Conservation (phyloP, 2,329 filamentous ascomycete genomes). For the Pyrenophora teres region DNA sequence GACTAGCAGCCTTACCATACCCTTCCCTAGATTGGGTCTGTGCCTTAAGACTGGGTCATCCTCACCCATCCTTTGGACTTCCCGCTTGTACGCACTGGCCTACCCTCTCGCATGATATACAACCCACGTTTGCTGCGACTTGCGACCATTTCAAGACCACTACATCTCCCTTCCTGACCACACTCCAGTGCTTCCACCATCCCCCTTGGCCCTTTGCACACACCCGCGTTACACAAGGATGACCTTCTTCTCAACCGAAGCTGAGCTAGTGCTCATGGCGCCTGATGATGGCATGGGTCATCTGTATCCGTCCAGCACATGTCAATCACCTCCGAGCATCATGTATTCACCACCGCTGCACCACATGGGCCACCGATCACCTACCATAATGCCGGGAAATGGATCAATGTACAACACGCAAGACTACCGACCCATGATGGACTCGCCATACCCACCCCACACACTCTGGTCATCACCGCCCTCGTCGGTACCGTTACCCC, state of each 20-base stretch:
- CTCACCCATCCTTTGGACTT: constrained; percentile 33
- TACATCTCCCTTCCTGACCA: constrained; percentile 15
- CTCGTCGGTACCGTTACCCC: constrained; percentile 33
- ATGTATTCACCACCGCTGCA: constrained; percentile 46
- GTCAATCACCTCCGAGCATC: constrained; percentile 46
- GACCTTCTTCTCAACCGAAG: constrained; percentile 44
- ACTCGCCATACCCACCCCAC: constrained; percentile 42
- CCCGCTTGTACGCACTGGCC: constrained; percentile 38
- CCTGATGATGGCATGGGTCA: constrained; percentile 42
- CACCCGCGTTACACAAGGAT: constrained; percentile 30
- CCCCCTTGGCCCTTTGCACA: constrained; percentile 7
- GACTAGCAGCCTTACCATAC: constrained; percentile 38
- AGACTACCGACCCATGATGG: constrained; percentile 37
- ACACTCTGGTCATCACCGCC: constrained; percentile 39
- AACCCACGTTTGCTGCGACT: constrained; percentile 30
- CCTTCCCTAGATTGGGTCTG: constrained; percentile 35
- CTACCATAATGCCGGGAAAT: constrained; percentile 29
- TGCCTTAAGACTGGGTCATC: constrained; percentile 38
- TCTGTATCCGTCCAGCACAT: constrained; percentile 44
- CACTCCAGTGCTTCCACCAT: constrained; percentile 10
- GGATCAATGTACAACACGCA: constrained; percentile 37
- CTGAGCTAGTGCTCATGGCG: constrained; percentile 44
- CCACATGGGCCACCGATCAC: constrained; percentile 34
- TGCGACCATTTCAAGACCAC: constrained; percentile 22
- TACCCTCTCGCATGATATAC: constrained; percentile 36